Evolutionary conservation across 257 asterid genomes (phyloP), one percentile per base, ranked within the genome.

Genomic region (Nicotiana sylvestris): DNA sequence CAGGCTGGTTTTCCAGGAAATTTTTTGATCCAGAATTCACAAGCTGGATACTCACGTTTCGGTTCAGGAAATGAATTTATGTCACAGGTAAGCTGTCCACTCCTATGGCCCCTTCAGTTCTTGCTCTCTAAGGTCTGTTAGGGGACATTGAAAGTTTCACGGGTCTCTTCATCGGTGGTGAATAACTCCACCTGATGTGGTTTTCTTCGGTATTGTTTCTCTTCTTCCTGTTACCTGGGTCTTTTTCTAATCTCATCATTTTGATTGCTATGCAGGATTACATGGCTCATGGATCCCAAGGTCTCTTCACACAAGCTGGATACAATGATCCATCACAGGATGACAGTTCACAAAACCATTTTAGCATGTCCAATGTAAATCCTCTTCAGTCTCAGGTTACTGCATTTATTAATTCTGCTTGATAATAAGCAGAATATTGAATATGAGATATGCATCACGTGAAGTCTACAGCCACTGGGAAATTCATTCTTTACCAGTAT

Each of bases 1-100:
- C 99, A 92, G 89, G 94, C 94, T 85, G 99, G 97, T 78, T 95
- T 86, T 77, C 93, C 99, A 62, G 98, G 98, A 82, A 92, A 94
- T 85, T 95, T 85, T 76, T 58, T 91, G 76, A 94, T 93, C 91
- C 99, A 90, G 89, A 94, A 88, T 81, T 90, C 99, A 67, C 99
- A 95, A 85, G 90, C 94, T 85, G 98, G 98, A 65, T 96, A 92
- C 86, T 88, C 97, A 68, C 98, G 91, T 65, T 93, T 92, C 85
- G 88, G 94, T 57, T 83, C 97, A 64, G 99, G 98, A 89, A 95
- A 92, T 86, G 99, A 96, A 78, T 96, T 90, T 82, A 95, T 95
- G 99, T 95, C 99, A 84, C 99, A 96, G 98, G 99, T 96, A 77
- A 68, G 91, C 82, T 69, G 67, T 58, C 3, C 84, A 68, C 37